Base-by-base conservation (phyloP, 345 rosid species). In the Acer yangbiense region DNA sequence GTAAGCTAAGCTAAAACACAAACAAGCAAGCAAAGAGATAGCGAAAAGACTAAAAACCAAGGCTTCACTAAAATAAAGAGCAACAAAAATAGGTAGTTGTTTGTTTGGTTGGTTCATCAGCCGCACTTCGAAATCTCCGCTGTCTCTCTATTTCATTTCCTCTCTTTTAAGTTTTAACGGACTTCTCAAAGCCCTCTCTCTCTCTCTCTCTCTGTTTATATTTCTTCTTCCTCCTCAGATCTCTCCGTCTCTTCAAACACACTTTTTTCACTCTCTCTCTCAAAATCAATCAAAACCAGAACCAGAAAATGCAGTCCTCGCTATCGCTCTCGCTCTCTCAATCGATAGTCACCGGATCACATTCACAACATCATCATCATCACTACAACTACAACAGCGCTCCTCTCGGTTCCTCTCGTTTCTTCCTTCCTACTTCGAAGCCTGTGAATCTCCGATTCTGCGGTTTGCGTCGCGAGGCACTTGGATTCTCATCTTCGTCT, bases 391-490 rank as follows among this genome's bases (percentile, higher is more conserved):
- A 9, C 86, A 82, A 78, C 70, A 25, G 16, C 63, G 39, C 78
- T 2, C 9, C 77, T 7, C 21, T 79, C n/a, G 76, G 83, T 79
- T 79, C 84, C 65, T n/a, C 64, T 20, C 64, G 64, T 3, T 54
- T 77, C 43, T 29, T 32, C 27, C 77, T 82, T 46, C 39, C 72
- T 17, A 55, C 73, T 25, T 79, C 89, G 3, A 84, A 86, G 82
- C 91, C 88, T 25, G 70, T 82, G 6, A 91, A 83, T 84, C 95
- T 91, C 85, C 78, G 90, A 1, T 96, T 92, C 87, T 91, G 95
- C 41, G 98, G 99, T 21, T 91, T 96, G 65, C 79, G 97, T 62
- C 83, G 86, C 8, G 93, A 92, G 76, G 94, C 94, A 39, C 77
- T 90, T 23, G 83, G 85, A 11, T 81, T 83, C 75, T 81, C 82